These are phyloP conservation scores for Tetracladium maxilliforme DNA, from an alignment of 2,329 filamentous ascomycete species.

Conservation along the genomic window DNA sequence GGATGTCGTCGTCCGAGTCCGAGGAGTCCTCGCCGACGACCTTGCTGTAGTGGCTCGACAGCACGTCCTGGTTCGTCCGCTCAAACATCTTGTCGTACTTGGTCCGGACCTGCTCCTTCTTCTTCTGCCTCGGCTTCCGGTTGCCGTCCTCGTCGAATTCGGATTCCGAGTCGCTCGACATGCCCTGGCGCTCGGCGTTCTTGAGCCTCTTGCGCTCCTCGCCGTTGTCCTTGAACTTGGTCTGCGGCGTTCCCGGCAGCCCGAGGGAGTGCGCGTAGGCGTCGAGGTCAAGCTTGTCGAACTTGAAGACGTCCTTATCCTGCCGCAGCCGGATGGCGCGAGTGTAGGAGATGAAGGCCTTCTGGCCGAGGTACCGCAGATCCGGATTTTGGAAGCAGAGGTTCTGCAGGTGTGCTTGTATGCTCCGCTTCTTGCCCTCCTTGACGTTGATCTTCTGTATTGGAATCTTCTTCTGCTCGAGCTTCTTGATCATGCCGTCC, in stretches of 20 bases:
- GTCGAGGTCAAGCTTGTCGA: conserved; percentile 72
- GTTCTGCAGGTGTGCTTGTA: conserved; percentile 75
- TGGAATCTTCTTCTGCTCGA: conserved; percentile 81
- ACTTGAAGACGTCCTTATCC: conserved; percentile 81
- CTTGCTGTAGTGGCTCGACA: conserved; percentile 88
- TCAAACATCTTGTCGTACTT: conserved; percentile 99
- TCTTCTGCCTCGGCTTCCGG: conserved; percentile 35
- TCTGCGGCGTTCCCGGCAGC: conserved; percentile 78
- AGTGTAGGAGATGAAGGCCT: conserved; percentile 85
- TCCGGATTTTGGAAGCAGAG: conserved; percentile 94
- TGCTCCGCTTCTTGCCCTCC: conserved; percentile 76
- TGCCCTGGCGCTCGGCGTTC: conserved; percentile 60
- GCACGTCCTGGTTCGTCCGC: conserved; percentile 84
- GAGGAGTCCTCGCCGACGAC: conserved; percentile 51
- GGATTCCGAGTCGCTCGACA: conserved; percentile 46
- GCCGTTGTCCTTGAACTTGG: conserved; percentile 86
- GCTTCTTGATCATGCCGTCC: conserved; percentile 70
- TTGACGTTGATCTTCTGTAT: conserved; percentile 77
- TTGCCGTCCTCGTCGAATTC: conserved; percentile 39
- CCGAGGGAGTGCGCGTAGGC: conserved; percentile 76
- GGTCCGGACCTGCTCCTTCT: conserved; percentile 65
- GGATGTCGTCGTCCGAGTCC: conserved; percentile 48
- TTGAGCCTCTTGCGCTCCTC: conserved; percentile 78
- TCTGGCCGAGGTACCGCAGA: conserved; percentile 88
- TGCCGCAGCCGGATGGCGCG: conserved; percentile 77